Evolutionary conservation across 345 rosid genomes (phyloP).

Genomic region (Boechera divaricarpa): DNA sequence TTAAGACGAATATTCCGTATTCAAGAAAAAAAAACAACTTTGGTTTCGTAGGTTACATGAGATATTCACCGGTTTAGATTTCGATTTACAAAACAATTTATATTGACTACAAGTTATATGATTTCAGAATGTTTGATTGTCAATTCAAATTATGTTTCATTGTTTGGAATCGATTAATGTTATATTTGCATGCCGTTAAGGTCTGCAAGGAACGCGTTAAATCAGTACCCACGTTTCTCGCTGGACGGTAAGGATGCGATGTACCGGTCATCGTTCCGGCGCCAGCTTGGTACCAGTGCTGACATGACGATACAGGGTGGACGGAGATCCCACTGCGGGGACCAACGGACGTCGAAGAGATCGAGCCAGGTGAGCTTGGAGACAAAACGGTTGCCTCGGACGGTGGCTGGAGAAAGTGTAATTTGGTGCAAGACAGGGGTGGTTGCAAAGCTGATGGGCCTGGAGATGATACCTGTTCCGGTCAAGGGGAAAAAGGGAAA

Average conservation of each 20-base stretch:
- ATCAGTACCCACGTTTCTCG: constrained; percentile 92
- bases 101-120: not conserved
- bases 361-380: constrained; percentile 36
- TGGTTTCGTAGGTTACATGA: not conserved
- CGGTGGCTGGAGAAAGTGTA: constrained; percentile 64
- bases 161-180: not conserved
- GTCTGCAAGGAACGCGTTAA: constrained; percentile 83
- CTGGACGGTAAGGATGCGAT: constrained; percentile 91
- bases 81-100: not conserved
- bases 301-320: constrained; percentile 33
- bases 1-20: not conserved
- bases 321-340: constrained; percentile 41
- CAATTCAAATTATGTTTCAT: too few species aligned
- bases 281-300: constrained; percentile 39
- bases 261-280: constrained; percentile 77
- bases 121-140: too few species aligned
- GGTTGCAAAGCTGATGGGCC: constrained; percentile 88
- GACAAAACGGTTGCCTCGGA: constrained; percentile 44
- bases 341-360: constrained; percentile 38
- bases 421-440: constrained; percentile 95
- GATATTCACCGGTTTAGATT: not conserved
- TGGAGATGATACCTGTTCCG: constrained; percentile 80
- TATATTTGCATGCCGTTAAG: constrained; percentile 22
- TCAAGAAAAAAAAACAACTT: not conserved
- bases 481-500: constrained; percentile 36